Evolutionary conservation across 805 yeast genomes (phyloP).

Genomic region (Wickerhamiella vanderwaltii): DNA sequence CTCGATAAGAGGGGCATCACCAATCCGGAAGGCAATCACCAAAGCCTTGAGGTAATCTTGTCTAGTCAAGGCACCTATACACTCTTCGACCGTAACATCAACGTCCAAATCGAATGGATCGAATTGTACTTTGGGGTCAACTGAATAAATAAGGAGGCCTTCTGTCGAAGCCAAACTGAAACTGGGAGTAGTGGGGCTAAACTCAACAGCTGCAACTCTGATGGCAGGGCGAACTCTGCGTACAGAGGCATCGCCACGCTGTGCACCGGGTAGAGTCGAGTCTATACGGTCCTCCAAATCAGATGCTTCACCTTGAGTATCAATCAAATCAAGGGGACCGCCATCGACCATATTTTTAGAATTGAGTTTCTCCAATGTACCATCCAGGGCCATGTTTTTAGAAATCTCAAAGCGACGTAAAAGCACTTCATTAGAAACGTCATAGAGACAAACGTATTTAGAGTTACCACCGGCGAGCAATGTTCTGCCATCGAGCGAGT

Average conservation of each 20-base stretch:
- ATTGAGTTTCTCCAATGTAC: constrained; percentile 69
- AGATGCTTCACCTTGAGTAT: constrained; percentile 72
- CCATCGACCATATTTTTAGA: constrained; percentile 78
- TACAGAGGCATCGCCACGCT: constrained; percentile 66
- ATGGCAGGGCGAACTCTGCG: constrained; percentile 70
- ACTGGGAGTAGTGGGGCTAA: constrained; percentile 80
- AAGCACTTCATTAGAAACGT: constrained; percentile 75
- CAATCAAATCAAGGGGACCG: constrained; percentile 72
- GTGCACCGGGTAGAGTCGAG: constrained; percentile 71
- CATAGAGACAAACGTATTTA: constrained; percentile 83
- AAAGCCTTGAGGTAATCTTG: constrained; percentile 62
- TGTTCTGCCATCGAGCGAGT: constrained; percentile 80
- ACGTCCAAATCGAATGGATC: constrained; percentile 93
- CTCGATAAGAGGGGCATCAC: constrained; percentile 63
- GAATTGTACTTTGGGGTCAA: constrained; percentile 55
- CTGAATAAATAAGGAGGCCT: constrained; percentile 71
- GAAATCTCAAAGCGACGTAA: constrained; percentile 75
- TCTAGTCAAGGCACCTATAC: constrained; percentile 46
- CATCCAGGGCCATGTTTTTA: constrained; percentile 79
- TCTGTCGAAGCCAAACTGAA: constrained; percentile 95
- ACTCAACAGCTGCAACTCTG: constrained; percentile 63
- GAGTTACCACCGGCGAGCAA: constrained; percentile 90
- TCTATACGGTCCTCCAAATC: constrained; percentile 77
- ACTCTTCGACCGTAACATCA: constrained; percentile 77
- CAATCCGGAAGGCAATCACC: constrained; percentile 87